phyloP scores from a whole-genome alignment of 306 rosid species.

The Sicyos baderoa region DNA sequence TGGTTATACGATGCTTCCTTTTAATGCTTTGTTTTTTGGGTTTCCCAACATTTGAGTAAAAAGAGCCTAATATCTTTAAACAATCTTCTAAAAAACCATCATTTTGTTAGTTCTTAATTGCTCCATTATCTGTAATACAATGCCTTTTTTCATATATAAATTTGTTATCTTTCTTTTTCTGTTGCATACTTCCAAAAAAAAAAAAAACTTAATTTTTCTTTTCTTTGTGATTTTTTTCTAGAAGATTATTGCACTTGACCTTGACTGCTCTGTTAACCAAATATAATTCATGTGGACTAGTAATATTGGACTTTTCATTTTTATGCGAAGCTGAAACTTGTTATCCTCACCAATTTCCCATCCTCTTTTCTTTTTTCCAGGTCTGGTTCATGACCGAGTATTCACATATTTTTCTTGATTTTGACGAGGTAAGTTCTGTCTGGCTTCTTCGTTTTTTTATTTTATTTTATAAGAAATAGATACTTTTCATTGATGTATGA shows the following conservation, averaged over 20 bases:
- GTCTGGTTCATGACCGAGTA: constrained; percentile 84
- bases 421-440: constrained; percentile 65
- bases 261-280: too few relatives aligned
- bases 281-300: too few relatives aligned
- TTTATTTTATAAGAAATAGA: too few relatives aligned
- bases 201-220: too few relatives aligned
- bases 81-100: background rate
- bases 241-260: too few relatives aligned
- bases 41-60: constrained; percentile 11
- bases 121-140: too few relatives aligned
- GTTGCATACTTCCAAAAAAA: too few relatives aligned
- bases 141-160: too few relatives aligned
- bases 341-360: constrained; percentile 1
- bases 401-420: constrained; percentile 63
- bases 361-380: constrained; percentile 40
- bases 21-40: constrained; percentile 4
- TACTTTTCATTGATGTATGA: too few relatives aligned
- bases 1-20: constrained; percentile 41
- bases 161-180: too few relatives aligned
- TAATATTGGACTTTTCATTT: background rate
- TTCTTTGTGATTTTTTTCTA: too few relatives aligned
- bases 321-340: background rate
- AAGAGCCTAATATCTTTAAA: background rate
- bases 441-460: background rate
- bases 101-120: too few relatives aligned